Evolutionary conservation across 2,329 filamentous ascomycete species (phyloP).

Genomic region (Emergomyces orientalis): DNA sequence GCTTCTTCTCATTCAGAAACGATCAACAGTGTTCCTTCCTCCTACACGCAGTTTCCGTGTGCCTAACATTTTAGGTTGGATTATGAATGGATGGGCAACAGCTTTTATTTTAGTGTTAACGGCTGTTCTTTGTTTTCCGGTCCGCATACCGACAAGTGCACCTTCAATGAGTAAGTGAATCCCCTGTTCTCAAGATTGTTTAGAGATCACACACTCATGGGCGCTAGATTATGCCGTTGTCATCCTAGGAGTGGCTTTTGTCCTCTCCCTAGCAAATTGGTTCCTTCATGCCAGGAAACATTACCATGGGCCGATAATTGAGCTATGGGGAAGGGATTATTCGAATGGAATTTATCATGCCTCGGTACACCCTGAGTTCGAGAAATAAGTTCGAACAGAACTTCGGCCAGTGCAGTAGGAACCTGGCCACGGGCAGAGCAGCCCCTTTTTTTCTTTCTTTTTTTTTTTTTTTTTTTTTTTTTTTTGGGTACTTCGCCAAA

Average conservation of each 20-base stretch:
- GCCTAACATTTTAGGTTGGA: not conserved
- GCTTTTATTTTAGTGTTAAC: not conserved
- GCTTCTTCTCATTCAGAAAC: not conserved
- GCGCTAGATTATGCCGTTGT: not conserved
- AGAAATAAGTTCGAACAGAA: not conserved
- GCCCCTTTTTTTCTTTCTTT: not conserved
- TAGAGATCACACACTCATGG: not conserved
- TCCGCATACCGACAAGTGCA: not conserved
- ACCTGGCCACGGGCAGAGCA: not conserved
- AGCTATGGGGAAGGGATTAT: not conserved
- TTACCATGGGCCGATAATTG: not conserved
- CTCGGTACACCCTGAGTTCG: not conserved
- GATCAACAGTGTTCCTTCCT: not conserved
- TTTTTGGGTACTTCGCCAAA: not conserved
- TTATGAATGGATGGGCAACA: not conserved
- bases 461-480: too few species aligned
- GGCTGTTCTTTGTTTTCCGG: not conserved
- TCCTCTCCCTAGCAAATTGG: not conserved
- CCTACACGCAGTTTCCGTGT: not conserved
- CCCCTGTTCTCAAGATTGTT: not conserved
- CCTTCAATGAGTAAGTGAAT: not conserved
- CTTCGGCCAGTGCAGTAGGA: not conserved
- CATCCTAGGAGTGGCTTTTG: not conserved
- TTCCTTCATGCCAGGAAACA: not conserved
- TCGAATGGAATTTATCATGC: not conserved